Conservation (phyloP, 345 rosid species). For the Citrus cavaleriei region DNA sequence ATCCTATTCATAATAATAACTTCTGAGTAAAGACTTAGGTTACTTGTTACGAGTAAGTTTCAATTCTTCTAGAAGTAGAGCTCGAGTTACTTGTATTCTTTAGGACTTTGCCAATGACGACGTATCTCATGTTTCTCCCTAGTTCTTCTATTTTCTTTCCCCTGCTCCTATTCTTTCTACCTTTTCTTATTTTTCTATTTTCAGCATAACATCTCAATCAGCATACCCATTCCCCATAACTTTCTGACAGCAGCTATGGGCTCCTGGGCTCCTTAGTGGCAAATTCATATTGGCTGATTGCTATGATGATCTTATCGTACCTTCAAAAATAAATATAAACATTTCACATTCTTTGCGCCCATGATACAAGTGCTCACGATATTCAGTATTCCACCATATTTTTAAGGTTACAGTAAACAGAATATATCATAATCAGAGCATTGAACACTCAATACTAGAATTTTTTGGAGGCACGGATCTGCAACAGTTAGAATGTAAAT, state of each 20-base stretch:
- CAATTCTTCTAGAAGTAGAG: neutral
- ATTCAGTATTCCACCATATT: neutral
- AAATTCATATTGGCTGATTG: too few relatives aligned
- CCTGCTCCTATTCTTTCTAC: neutral
- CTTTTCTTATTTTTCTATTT: neutral
- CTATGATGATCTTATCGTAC: neutral
- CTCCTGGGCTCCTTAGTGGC: neutral
- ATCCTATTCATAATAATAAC: too few relatives aligned
- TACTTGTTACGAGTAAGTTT: neutral
- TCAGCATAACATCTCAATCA: neutral
- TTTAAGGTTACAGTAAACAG: neutral
- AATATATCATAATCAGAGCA: neutral
- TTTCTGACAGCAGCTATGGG: neutral
- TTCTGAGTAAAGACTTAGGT: neutral
- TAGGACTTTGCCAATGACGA: neutral
- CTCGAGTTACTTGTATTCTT: neutral
- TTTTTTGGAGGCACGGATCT: neutral
- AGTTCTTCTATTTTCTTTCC: neutral
- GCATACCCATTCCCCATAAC: neutral
- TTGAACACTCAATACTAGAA: neutral
- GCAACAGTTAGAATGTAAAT: neutral
- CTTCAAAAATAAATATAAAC: neutral
- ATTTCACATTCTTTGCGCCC: neutral
- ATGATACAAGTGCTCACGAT: neutral
- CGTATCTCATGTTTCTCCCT: neutral